phyloP scores from a whole-genome alignment of 164 flowering plant genomes.

The Aristolochia fimbriata region DNA sequence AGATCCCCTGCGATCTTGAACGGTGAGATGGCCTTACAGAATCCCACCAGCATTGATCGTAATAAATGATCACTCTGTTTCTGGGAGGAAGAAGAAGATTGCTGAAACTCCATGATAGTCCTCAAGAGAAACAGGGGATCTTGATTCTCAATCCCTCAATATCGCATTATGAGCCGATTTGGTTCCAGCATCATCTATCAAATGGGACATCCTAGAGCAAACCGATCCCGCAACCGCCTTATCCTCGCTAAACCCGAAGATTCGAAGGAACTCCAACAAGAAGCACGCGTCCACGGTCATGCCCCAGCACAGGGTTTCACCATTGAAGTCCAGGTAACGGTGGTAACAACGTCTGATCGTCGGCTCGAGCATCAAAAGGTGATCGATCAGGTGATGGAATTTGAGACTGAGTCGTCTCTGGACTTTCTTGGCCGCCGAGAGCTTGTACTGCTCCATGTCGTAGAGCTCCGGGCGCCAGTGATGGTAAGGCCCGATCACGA shows the following conservation, averaged over 20 bases:
- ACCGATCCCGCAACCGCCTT: background rate
- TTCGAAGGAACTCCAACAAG: constrained; percentile 22
- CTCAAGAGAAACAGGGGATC: constrained; percentile 17
- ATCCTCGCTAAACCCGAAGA: constrained; percentile 10
- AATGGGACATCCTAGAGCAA: constrained; percentile 8
- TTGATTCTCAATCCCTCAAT: constrained; percentile 26
- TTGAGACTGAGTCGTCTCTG: constrained; percentile 10
- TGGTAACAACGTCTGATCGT: constrained; percentile 19
- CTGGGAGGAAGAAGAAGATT: constrained; percentile 1
- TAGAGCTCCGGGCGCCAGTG: constrained; percentile 12
- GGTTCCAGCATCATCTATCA: constrained; percentile 11
- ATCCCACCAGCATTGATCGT: constrained; percentile 20
- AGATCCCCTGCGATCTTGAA: constrained; percentile 10
- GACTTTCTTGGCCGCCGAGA: constrained; percentile 3
- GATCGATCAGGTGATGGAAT: constrained; percentile 11
- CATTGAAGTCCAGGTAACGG: constrained; percentile 15
- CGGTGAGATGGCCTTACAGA: constrained; percentile 29
- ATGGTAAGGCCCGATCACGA: constrained; percentile 19
- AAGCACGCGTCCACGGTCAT: constrained; percentile 22
- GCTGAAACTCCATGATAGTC: constrained; percentile 9
- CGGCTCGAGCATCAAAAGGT: constrained; percentile 11
- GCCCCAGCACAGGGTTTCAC: constrained; percentile 22
- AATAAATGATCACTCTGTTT: constrained; percentile 17
- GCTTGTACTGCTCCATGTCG: constrained; percentile 17
- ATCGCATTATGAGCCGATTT: constrained; percentile 16